A percentile compares a stretch with the other conserved stretches of the same genome.
These are phyloP conservation scores for Hyaloscypha finlandica DNA, from an alignment of 495 filamentous ascomycete genomes.

Conservation along the genomic window DNA sequence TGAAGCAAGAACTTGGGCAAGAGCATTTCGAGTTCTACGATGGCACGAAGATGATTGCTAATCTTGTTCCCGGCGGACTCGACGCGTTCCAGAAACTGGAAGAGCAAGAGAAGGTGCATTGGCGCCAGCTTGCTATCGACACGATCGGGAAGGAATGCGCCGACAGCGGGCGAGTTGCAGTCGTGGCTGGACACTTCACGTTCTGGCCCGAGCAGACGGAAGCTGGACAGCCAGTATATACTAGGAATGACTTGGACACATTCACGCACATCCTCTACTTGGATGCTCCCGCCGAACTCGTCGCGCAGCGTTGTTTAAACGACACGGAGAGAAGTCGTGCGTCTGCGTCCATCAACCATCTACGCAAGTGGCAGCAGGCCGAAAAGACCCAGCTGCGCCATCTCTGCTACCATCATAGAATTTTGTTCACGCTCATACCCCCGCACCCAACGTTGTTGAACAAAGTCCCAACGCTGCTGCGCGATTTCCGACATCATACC, in stretches of 20 bases:
- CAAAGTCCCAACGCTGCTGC: constrained; percentile 36
- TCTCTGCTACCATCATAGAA: constrained; percentile 48
- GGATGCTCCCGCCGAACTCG: constrained; percentile 40
- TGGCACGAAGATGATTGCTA: constrained; percentile 52
- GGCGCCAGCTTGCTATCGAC: constrained; percentile 52
- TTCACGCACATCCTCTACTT: constrained; percentile 68
- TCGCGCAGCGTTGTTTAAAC: constrained; percentile 38
- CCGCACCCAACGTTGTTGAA: constrained; percentile 17
- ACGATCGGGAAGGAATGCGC: constrained; percentile 45
- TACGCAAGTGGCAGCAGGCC: constrained; percentile 53
- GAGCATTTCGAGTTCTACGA: constrained; percentile 53
- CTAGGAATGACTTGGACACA: constrained; percentile 46
- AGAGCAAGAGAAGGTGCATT: constrained; percentile 42
- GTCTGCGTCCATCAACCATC: constrained; percentile 39
- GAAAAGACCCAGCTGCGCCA: constrained; percentile 52
- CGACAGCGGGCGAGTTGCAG: constrained; percentile 38
- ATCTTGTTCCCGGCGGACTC: constrained; percentile 52
- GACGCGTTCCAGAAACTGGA: constrained; percentile 48
- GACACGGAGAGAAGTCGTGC: constrained; percentile 47
- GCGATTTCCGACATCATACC: constrained; percentile 44
- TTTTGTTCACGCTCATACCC: constrained; percentile 36
- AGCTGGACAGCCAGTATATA: constrained; percentile 40
- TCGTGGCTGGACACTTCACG: constrained; percentile 64
- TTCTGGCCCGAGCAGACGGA: constrained; percentile 54
- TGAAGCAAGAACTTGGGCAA: constrained; percentile 43